phyloP scores from a whole-genome alignment of 345 rosid species.

The Hypericum androsaemum region DNA sequence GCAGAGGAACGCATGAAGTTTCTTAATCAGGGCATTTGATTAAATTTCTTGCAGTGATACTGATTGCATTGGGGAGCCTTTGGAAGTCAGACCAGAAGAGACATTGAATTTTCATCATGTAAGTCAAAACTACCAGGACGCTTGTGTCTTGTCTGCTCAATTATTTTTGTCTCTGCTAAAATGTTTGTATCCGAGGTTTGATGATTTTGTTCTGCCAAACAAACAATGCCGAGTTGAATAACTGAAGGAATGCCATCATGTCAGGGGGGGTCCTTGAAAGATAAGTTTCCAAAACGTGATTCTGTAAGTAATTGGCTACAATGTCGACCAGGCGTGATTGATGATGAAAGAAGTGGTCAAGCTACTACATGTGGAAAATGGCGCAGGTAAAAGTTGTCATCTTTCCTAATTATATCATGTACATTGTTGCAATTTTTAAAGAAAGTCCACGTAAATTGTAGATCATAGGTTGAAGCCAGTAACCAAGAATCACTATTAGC shows the following conservation, averaged over 20 bases:
- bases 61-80: constrained; percentile 29
- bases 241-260: background rate
- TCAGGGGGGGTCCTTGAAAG: constrained; percentile 36
- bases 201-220: too few species aligned
- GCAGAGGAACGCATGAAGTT: too few species aligned
- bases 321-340: constrained; percentile 45
- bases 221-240: too few species aligned
- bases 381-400: constrained; percentile 59
- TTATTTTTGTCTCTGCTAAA: too few species aligned
- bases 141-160: too few species aligned
- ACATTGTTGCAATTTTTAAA: too few species aligned
- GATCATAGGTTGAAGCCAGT: too few species aligned
- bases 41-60: constrained; percentile 35
- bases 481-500: too few species aligned
- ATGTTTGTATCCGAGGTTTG: too few species aligned
- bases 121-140: constrained; percentile 1
- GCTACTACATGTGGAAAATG: constrained; percentile 85
- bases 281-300: constrained; percentile 23
- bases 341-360: constrained; percentile 22
- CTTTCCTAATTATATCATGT: background rate
- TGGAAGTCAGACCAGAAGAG: constrained; percentile 22
- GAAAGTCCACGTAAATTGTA: too few species aligned
- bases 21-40: too few species aligned
- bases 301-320: constrained; percentile 85
- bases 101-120: constrained; percentile 31